A percentile compares a stretch with the other conserved stretches of the same genome.
phyloP scores from a whole-genome alignment of 148 eudicot species.

The Euryodendron excelsum region DNA sequence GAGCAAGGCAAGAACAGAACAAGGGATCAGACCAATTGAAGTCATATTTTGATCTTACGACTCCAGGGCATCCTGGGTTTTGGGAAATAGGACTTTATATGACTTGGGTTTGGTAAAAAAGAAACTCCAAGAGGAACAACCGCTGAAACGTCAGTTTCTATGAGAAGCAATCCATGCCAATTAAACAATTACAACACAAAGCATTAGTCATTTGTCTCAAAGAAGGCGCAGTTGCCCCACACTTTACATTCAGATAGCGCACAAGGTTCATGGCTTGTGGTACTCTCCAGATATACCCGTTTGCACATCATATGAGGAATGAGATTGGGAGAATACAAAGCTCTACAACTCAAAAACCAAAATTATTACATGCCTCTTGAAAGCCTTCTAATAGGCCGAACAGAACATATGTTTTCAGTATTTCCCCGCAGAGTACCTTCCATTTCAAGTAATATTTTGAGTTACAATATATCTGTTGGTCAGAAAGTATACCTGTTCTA shows the following conservation, averaged over 20 bases:
- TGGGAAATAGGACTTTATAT: too few relatives aligned
- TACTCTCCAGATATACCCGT: too few relatives aligned
- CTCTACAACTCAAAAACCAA: neutral
- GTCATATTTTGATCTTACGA: too few relatives aligned
- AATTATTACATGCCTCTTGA: neutral
- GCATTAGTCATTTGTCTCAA: too few relatives aligned
- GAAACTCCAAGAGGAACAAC: too few relatives aligned
- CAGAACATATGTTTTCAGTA: neutral
- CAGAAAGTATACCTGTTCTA: constrained; percentile 8
- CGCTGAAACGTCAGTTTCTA: too few relatives aligned
- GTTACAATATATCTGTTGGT: constrained; percentile 13
- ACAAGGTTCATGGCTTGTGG: neutral
- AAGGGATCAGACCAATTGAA: too few relatives aligned
- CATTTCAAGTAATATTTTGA: constrained; percentile 6
- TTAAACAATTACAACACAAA: too few relatives aligned
- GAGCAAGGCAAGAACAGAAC: too few relatives aligned
- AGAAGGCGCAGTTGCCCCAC: neutral
- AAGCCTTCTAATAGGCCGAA: neutral
- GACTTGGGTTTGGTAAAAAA: too few relatives aligned
- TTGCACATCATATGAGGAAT: neutral
- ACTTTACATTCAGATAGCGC: neutral
- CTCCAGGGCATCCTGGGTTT: too few relatives aligned
- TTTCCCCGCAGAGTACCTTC: neutral
- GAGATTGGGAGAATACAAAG: neutral
- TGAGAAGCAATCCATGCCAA: too few relatives aligned